Evolutionary conservation across 306 rosid genomes (phyloP), one percentile per base, ranked within the genome.

Genomic region (Gleditsia sinensis): DNA sequence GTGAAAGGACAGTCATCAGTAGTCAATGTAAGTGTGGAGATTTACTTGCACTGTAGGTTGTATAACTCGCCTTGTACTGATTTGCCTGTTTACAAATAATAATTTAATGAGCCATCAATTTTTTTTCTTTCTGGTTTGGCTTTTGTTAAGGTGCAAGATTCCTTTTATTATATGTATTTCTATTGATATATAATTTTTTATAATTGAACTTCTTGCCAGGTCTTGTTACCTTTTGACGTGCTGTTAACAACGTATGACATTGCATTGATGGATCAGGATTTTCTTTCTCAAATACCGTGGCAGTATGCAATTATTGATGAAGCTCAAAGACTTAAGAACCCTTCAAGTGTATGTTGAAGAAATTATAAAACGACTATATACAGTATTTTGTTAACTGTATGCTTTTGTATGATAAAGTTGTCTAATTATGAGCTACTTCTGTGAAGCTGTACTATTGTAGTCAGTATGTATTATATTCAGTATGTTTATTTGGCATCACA

Each of bases 241-340:
- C 86, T 94, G 68, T 85, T 94, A 84, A 94, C 98, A 21, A 85
- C 98, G 17, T 91, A 94, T 80, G 96, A 94, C 80, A 89, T 89
- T 19, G 94, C 89, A 43, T 60, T 91, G 91, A 81, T 82, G 75
- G 98, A 94, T 82, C 93, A 91, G 78, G 98, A 94, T 83, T 91
- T 94, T 74, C 96, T 94, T 75, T 88, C 93, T 86, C 98, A 91
- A 83, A 87, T 91, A 84, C 88, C 96, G n/a, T 94, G 98, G 98
- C 84, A 87, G 50, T 88, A 85, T 81, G 88, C 94, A 68, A 82
- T 94, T 78, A 87, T 94, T 75, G 97, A 94, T 81, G 98, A 94
- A 87, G 97, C 98, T 71, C 98, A 94, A 75, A 75, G 98, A 83
- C 98, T 94, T 67, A 94, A 94, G 76, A 94, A 94, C 74, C 90